phyloP scores from a whole-genome alignment of 768 basidiomycete genomes.

The Panaeolus papilionaceus region DNA sequence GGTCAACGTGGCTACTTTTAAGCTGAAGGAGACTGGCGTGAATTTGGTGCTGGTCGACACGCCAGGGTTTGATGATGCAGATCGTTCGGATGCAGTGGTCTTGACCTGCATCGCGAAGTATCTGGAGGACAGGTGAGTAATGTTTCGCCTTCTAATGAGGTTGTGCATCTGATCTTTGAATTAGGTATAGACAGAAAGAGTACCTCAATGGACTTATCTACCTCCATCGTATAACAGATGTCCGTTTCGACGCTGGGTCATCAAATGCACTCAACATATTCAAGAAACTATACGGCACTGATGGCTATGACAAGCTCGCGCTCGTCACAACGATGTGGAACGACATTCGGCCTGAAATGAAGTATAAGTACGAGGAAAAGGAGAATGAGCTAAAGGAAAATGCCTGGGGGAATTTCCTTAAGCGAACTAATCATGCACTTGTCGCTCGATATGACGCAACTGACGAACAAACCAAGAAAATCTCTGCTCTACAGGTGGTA shows the following conservation, averaged over 20 bases:
- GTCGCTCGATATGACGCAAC: neutral
- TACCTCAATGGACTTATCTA: neutral
- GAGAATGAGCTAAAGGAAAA: neutral
- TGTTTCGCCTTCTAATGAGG: too few relatives aligned
- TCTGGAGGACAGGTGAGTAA: neutral
- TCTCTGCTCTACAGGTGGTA: neutral
- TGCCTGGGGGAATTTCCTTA: neutral
- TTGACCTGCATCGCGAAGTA: neutral
- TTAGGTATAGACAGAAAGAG: neutral
- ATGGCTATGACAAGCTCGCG: neutral
- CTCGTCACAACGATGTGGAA: slow-evolving; percentile 6
- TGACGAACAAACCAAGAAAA: neutral
- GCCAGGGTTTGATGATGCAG: neutral
- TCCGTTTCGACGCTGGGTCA: neutral
- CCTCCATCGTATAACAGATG: neutral
- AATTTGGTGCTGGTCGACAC: neutral
- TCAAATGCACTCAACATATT: neutral
- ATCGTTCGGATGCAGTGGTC: neutral
- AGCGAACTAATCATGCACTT: neutral
- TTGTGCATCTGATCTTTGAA: neutral
- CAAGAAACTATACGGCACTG: neutral
- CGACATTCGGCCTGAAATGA: neutral
- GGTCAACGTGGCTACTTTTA: neutral
- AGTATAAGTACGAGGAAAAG: neutral
- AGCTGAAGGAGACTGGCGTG: neutral